These are phyloP conservation scores for Solanum hybrid DNA, from an alignment of 305 asterid species.

Conservation along the genomic window DNA sequence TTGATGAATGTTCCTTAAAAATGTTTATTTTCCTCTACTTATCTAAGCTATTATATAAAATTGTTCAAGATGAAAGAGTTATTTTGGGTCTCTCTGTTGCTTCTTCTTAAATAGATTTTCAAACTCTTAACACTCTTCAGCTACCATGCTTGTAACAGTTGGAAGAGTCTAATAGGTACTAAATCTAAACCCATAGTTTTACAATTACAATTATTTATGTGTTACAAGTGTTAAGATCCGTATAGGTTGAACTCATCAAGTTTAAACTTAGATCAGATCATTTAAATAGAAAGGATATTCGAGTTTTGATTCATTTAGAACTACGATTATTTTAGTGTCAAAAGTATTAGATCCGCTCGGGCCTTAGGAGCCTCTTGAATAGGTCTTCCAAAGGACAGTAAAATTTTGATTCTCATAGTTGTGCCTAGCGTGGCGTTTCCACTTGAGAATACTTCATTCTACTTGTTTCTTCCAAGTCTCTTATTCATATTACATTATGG, in stretches of 20 bases:
- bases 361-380: no score
- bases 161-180: neutral
- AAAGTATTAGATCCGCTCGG: no score
- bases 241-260: neutral
- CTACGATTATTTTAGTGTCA: no score
- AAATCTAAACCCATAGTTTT: neutral
- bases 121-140: neutral
- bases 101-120: neutral
- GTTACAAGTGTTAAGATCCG: neutral
- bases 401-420: no score
- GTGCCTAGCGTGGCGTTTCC: no score
- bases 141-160: neutral
- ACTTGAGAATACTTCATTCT: no score
- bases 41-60: no score
- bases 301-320: no score
- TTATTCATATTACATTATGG: neutral
- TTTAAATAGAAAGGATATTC: no score
- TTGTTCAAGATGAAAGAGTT: neutral
- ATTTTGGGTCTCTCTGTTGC: neutral
- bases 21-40: neutral
- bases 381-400: no score
- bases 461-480: no score
- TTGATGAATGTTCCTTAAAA: neutral
- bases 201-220: neutral
- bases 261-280: neutral